phyloP scores from a whole-genome alignment of 2,329 filamentous ascomycete genomes.

The Claviceps monticola region DNA sequence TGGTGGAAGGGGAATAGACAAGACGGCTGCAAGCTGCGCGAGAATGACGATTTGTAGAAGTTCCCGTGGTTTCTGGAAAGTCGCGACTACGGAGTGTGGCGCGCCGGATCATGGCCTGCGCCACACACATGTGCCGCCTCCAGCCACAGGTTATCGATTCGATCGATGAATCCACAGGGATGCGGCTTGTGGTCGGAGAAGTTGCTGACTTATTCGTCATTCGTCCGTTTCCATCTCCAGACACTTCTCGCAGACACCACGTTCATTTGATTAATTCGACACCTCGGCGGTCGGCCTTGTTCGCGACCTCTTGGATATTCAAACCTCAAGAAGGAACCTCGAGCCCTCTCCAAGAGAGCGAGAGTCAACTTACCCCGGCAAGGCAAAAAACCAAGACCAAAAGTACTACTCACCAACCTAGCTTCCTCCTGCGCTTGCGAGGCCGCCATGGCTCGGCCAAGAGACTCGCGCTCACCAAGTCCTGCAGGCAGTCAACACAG shows the following conservation, averaged over 20 bases:
- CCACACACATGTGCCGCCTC: slow-evolving; percentile 1
- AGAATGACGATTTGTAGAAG: background rate
- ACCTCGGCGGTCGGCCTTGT: background rate
- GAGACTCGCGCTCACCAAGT: slow-evolving; percentile 77
- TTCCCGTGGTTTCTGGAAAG: background rate
- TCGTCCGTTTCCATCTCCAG: background rate
- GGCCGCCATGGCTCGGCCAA: slow-evolving; percentile 46
- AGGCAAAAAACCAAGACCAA: slow-evolving; percentile 8
- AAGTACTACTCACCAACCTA: slow-evolving; percentile 26
- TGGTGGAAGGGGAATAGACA: background rate
- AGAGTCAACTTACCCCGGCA: background rate
- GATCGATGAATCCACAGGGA: background rate
- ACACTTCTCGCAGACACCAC: background rate
- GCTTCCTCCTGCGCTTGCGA: slow-evolving; percentile 28
- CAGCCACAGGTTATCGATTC: background rate
- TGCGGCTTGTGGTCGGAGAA: background rate
- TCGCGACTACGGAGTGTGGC: background rate
- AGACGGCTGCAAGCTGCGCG: background rate
- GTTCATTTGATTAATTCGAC: background rate
- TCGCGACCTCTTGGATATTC: background rate
- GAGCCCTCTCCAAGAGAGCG: background rate
- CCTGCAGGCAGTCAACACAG: slow-evolving; percentile 75
- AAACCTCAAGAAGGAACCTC: background rate
- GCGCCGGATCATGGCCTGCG: background rate
- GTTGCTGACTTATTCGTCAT: background rate